Base-by-base conservation (phyloP, 768 basidiomycete genomes). In the Thelephora ganbajun region DNA sequence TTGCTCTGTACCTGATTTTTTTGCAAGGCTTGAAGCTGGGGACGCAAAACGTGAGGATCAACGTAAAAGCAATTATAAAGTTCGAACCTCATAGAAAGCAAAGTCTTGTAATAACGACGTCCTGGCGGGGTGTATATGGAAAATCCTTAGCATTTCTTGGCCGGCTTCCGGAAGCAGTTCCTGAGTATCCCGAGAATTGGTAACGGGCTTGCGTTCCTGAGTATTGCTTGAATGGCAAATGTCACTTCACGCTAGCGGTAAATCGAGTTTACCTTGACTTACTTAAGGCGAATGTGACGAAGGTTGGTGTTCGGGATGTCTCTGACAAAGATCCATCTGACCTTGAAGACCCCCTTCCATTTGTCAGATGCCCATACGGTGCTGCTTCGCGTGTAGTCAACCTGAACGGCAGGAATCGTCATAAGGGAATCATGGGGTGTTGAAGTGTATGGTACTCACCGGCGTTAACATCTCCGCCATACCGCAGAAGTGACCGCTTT, bases 281-380 rank as follows among this genome's bases (percentile, higher is more conserved):
- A 90, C 88, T 82, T 83, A 44, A 93, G 66, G 53, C 87, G 81
- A 59, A 96, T 93, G 63, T 94, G 91, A 43, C 91, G 73, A 43
- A 96, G 65, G 46, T 81, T 86, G 53, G 86, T 77, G 57, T 93
- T 93, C 20, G 90, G 91, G 44, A 91, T 91, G 59, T 97, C 94
- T 49, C 91, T 81, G 48, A 99, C 92, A 61, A 91, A 98, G 53
- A 98, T 81, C 96, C 96, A 98, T 48, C 83, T 77, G 20, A 99
- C 90, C 67, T 93, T 94, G 72, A 99, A 96, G 46, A 98, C 90
- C 19, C 96, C 96, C 64, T 99, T 98, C 96, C 96, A 99, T 62
- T 99, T 99, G 66, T 98, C 93, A 33, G 93, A 93, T 1, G 93
- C 93, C 96, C 96, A 99, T 16, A 99, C 96, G 1, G 85, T 97